phyloP scores from a whole-genome alignment of 2,329 filamentous ascomycete species.

The Colletotrichum agaves region DNA sequence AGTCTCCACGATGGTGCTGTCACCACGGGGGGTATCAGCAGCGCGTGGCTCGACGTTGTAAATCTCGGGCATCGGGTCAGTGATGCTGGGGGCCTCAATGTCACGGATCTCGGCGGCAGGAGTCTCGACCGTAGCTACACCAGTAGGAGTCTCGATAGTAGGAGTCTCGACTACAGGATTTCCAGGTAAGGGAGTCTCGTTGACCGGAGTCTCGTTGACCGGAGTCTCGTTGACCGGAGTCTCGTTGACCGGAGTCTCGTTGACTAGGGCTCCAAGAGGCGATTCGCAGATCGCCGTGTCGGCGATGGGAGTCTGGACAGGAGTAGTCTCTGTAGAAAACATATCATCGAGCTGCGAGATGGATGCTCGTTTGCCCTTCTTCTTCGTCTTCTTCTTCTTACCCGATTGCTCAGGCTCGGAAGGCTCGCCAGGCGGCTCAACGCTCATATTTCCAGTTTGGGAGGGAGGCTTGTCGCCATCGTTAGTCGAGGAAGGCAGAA shows the following conservation, averaged over 20 bases:
- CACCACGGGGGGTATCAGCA: neutral
- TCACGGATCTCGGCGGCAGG: neutral
- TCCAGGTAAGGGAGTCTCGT: too few relatives aligned
- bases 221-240: neutral
- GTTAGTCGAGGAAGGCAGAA: neutral
- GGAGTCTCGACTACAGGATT: neutral
- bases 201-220: neutral
- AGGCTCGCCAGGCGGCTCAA: constrained; percentile 19
- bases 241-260: neutral
- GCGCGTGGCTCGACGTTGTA: too few relatives aligned
- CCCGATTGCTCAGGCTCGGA: constrained; percentile 26
- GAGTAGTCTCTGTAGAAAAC: constrained; percentile 10
- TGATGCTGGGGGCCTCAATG: too few relatives aligned
- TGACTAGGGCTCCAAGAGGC: neutral
- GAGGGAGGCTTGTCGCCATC: neutral
- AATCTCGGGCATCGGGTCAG: too few relatives aligned
- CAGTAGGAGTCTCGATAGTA: neutral
- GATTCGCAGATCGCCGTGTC: neutral
- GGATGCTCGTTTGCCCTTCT: constrained; percentile 34
- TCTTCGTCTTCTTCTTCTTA: constrained; percentile 43
- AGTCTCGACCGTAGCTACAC: neutral
- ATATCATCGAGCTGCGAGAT: constrained; percentile 17
- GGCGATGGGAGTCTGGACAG: neutral
- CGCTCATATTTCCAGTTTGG: constrained; percentile 1
- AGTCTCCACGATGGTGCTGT: neutral